A percentile compares a stretch with the other conserved stretches of the same genome.
phyloP scores from a whole-genome alignment of 805 yeast species.

The Jamesozyma piceae region DNA sequence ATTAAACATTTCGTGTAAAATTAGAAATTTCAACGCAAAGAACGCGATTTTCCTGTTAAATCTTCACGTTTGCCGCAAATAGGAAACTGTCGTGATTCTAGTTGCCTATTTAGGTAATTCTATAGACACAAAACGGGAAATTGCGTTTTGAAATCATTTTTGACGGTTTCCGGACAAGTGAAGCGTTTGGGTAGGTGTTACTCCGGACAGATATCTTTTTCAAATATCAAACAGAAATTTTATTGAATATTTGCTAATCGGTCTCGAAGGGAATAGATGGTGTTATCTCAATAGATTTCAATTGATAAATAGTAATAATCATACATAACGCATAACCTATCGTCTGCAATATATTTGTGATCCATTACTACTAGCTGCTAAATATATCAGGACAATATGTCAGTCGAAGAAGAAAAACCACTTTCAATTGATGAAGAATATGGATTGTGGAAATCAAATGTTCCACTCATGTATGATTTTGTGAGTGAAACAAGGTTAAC shows the following conservation, averaged over 20 bases:
- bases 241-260: too few species aligned
- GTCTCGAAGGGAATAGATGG: too few species aligned
- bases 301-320: too few species aligned
- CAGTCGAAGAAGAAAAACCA: conserved; percentile 1
- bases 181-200: neutral
- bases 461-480: conserved; percentile 74
- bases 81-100: too few species aligned
- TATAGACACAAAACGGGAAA: neutral
- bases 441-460: conserved; percentile 71
- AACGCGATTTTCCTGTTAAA: neutral
- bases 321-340: too few species aligned
- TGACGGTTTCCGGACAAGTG: neutral
- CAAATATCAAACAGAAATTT: neutral
- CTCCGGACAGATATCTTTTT: neutral
- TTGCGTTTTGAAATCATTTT: neutral
- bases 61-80: too few species aligned
- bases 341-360: too few species aligned
- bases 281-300: too few species aligned
- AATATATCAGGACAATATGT: too few species aligned
- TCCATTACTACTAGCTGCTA: too few species aligned
- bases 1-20: neutral
- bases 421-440: conserved; percentile 46
- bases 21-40: neutral
- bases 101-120: neutral
- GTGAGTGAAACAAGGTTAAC: conserved; percentile 70